Evolutionary conservation across 306 rosid species (phyloP).

Genomic region (Coriaria nepalensis): DNA sequence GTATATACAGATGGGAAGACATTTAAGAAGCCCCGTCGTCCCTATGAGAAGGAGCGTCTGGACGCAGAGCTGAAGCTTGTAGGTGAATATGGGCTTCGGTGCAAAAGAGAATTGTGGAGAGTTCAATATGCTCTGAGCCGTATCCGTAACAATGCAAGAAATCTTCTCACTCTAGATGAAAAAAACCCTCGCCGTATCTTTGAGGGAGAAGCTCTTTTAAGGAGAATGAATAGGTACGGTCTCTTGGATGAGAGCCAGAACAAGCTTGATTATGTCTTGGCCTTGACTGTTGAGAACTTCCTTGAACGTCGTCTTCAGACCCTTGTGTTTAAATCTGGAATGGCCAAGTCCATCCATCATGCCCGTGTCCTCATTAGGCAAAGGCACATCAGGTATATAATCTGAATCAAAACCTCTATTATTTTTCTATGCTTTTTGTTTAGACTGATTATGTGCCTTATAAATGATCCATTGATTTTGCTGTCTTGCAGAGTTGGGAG

Average conservation of each 20-base stretch:
- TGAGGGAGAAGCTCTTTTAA: constrained; percentile 28
- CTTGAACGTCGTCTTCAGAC: constrained; percentile 32
- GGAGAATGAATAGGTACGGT: constrained; percentile 28
- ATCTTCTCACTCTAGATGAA: constrained; percentile 29
- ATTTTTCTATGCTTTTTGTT: no score
- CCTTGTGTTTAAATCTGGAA: constrained; percentile 18
- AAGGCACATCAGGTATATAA: constrained; percentile 21
- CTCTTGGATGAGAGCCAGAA: constrained; percentile 30
- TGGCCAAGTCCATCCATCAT: constrained; percentile 25
- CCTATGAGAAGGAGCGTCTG: constrained; percentile 29
- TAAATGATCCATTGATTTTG: neutral
- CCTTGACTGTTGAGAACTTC: constrained; percentile 26
- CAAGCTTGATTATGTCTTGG: constrained; percentile 33
- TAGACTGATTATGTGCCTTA: neutral
- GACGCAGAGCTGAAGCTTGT: constrained; percentile 29
- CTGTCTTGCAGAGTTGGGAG: constrained; percentile 15
- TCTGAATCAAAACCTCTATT: no score
- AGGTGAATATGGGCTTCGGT: constrained; percentile 28
- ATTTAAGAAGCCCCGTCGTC: constrained; percentile 26
- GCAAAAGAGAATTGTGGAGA: constrained; percentile 33
- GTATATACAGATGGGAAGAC: constrained; percentile 22
- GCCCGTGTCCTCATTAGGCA: constrained; percentile 24
- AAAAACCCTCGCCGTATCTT: constrained; percentile 27
- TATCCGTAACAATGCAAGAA: constrained; percentile 27
- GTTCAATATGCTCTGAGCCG: constrained; percentile 33